Evolutionary conservation across 306 rosid genomes (phyloP), one percentile per base, ranked within the genome.

Genomic region (Vigna mungo): DNA sequence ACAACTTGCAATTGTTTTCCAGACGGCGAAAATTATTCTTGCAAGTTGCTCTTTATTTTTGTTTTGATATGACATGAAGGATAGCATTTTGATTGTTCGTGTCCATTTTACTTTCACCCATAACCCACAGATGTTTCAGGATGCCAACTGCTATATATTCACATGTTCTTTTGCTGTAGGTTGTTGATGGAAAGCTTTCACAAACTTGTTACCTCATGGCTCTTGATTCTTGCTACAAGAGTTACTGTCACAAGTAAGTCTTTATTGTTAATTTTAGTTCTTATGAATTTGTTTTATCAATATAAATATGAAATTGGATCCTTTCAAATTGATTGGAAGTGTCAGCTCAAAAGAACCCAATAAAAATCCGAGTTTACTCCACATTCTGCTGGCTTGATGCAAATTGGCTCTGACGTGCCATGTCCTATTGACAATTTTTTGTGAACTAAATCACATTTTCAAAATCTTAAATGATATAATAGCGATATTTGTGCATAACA

Each of bases 201-300:
- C 99, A 95, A 80, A 92, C 99, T 55, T 95, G 99, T 79, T 95
- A 95, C 83, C 91, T 95, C 59, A 86, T 88, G 91, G 98, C 99
- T 58, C 87, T 95, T 69, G 99, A 95, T 88, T 85, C 94, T 80
- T 92, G 99, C 89, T 95, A 90, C 77, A 90, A 88, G 75, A 85
- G 88, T 78, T 74, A 92, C 30, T 85, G 89, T 76, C 85, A 85
- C 67, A 95, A 89, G 99, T 90, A 86, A 86, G 97, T 81, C 73
- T 76, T 60, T 46, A 5, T n/a, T 13, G 46, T 68, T 37, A 77
- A 23, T 17, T 61, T 60, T 56, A 36, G 36, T 73, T 84, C 23
- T 43, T 20, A 6, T 16, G 64, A 41, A 25, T 20, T 41, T 74
- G 14, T n/a, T 62, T 52, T 71, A 63, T 61, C 36, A 51, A 34